Evolutionary conservation across 2,329 filamentous ascomycete species (phyloP).

Genomic region (Fusarium sororula): DNA sequence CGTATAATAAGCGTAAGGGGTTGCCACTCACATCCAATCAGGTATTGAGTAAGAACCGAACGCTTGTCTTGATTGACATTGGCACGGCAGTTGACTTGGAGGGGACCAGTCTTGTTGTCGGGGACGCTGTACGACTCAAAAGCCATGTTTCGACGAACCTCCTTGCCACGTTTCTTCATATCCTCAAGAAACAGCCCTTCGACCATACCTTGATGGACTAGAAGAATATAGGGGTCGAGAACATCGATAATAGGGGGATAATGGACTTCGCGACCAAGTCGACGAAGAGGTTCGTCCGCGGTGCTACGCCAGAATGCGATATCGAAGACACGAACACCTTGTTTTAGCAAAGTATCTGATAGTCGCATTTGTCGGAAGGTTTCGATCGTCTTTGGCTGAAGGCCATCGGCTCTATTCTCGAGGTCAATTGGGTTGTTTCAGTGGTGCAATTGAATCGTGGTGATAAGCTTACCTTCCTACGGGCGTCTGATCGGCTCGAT

Average conservation of each 20-base stretch:
- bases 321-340: constrained; percentile 76
- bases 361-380: constrained; percentile 77
- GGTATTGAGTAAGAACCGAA: constrained; percentile 66
- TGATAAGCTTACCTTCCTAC: constrained; percentile 61
- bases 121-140: constrained; percentile 66
- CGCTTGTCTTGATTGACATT: constrained; percentile 61
- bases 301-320: constrained; percentile 76
- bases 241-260: constrained; percentile 71
- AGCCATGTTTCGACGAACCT: constrained; percentile 70
- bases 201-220: constrained; percentile 79
- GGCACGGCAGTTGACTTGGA: constrained; percentile 61
- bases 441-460: background rate
- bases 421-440: constrained; percentile 27
- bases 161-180: constrained; percentile 69
- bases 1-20: background rate
- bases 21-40: constrained; percentile 70
- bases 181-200: constrained; percentile 77
- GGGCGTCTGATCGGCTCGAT: constrained; percentile 72
- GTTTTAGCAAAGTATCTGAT: constrained; percentile 72
- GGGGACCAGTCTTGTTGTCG: constrained; percentile 53
- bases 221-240: constrained; percentile 64
- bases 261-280: constrained; percentile 72
- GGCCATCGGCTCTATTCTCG: constrained; percentile 68
- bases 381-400: constrained; percentile 82
- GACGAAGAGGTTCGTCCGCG: constrained; percentile 60